Conservation (phyloP, 139 green algal genomes). For the Chlamydomonas applanata region DNA sequence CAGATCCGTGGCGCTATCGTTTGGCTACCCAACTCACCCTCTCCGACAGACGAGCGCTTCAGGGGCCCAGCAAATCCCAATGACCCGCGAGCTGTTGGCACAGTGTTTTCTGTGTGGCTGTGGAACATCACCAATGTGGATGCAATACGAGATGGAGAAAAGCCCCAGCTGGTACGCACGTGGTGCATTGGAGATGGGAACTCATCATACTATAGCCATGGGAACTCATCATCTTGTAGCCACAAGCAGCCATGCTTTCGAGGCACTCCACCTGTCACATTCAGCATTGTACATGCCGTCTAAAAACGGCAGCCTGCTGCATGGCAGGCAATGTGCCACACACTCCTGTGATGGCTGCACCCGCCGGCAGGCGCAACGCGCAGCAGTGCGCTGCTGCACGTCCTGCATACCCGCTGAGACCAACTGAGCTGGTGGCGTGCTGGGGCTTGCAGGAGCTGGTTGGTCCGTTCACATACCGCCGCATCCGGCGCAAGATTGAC, state of each 20-base stretch:
- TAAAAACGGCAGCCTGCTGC: not conserved
- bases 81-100: not conserved
- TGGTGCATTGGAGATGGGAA: not conserved
- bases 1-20: conserved; percentile 10
- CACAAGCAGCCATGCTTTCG: too few species aligned
- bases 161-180: conserved; percentile 1
- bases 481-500: conserved; percentile 17
- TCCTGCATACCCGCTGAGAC: too few species aligned
- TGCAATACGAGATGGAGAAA: not conserved
- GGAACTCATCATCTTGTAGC: too few species aligned
- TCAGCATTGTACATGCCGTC: too few species aligned
- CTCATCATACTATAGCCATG: too few species aligned
- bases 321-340: not conserved
- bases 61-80: not conserved
- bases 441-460: not conserved
- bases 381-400: too few species aligned
- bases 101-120: conserved; percentile 2
- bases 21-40: conserved; percentile 7
- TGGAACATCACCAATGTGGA: conserved; percentile 23
- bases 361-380: too few species aligned
- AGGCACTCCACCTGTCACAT: too few species aligned
- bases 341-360: too few species aligned
- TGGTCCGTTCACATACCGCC: conserved; percentile 28
- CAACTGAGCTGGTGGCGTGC: too few species aligned
- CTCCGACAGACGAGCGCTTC: not conserved